Percentiles rank a stretch among this genome's conserved stretches.
Evolutionary conservation across 139 green algal genomes (phyloP).

Genomic region (Auxenochlorella pyrenoidosa): DNA sequence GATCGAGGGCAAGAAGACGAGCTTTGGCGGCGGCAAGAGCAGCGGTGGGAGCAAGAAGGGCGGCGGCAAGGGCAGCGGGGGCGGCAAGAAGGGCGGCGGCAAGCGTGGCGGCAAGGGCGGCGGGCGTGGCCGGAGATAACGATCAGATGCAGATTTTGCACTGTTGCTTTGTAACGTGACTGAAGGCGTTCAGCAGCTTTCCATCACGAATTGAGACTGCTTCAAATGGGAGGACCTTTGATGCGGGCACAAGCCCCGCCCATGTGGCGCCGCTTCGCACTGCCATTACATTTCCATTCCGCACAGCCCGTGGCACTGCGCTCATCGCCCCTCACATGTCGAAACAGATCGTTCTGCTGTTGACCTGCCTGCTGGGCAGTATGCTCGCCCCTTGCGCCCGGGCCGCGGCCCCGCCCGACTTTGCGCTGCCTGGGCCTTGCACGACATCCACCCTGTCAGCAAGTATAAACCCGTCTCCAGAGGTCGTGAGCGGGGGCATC

Average conservation of each 20-base stretch:
- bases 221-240: too few relatives aligned
- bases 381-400: too few relatives aligned
- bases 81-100: conserved; percentile 10
- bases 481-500: too few relatives aligned
- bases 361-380: not conserved
- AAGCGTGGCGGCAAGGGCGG: conserved; percentile 7
- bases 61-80: not conserved
- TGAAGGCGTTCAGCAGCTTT: too few relatives aligned
- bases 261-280: too few relatives aligned
- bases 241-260: too few relatives aligned
- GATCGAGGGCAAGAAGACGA: conserved; percentile 12
- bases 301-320: not conserved
- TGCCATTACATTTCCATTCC: too few relatives aligned
- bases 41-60: not conserved
- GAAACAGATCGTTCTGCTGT: not conserved
- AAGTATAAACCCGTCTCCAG: not conserved
- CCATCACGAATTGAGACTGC: too few relatives aligned
- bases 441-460: not conserved
- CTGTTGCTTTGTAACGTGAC: too few relatives aligned
- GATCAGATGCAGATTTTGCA: too few relatives aligned
- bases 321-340: too few relatives aligned
- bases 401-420: not conserved
- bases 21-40: conserved; percentile 2
- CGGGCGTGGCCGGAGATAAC: not conserved
- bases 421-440: conserved; percentile 5